phyloP scores from a whole-genome alignment of 768 basidiomycete species.

The Calocybe cyanea region DNA sequence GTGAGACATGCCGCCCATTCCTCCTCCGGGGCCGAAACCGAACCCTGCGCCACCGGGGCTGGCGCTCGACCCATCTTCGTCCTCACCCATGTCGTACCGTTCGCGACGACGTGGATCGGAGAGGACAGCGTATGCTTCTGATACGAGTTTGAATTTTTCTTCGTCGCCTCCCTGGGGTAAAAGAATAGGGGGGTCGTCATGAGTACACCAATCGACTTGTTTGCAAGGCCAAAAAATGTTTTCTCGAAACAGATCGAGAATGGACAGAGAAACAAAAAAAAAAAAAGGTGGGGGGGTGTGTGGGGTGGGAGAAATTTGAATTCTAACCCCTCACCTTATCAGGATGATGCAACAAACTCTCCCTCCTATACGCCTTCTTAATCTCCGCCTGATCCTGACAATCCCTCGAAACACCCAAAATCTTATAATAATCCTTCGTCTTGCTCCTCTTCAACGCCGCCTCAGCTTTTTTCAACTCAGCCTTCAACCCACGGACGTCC shows the following conservation, averaged over 20 bases:
- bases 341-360: slow-evolving; percentile 82
- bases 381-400: slow-evolving; percentile 64
- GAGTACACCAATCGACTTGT: no score
- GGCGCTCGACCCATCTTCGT: slow-evolving; percentile 60
- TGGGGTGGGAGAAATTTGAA: no score
- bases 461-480: slow-evolving; percentile 79
- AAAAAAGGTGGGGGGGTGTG: no score
- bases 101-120: slow-evolving; percentile 71
- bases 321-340: slow-evolving; percentile 60
- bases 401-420: slow-evolving; percentile 58
- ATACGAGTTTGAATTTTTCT: slow-evolving; percentile 91
- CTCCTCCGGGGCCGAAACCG: slow-evolving; percentile 36
- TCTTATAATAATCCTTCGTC: slow-evolving; percentile 88
- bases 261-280: no score
- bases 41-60: slow-evolving; percentile 19
- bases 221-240: neutral
- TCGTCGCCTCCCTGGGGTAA: slow-evolving; percentile 92
- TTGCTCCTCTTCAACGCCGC: slow-evolving; percentile 81
- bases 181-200: no score
- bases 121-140: slow-evolving; percentile 77
- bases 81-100: slow-evolving; percentile 80
- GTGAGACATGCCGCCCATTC: slow-evolving; percentile 38
- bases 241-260: slow-evolving; percentile 10
- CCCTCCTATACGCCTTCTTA: slow-evolving; percentile 88
- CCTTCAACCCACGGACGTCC: slow-evolving; percentile 58